phyloP scores from a whole-genome alignment of 75 land plant species.

The Pinus albicaulis region DNA sequence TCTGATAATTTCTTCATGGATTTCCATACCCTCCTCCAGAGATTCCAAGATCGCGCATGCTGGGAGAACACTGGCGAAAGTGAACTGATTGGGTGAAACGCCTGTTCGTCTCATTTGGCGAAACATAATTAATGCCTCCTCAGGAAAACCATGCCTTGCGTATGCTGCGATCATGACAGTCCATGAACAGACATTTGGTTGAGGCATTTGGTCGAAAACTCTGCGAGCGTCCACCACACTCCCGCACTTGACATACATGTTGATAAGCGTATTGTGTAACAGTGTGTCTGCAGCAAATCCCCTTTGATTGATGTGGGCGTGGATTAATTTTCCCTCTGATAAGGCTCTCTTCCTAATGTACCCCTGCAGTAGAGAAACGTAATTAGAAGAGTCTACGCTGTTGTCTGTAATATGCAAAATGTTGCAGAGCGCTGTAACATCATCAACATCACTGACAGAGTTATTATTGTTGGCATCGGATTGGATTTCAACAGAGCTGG shows the following conservation, averaged over 20 bases:
- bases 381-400: no score
- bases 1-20: constrained; percentile 38
- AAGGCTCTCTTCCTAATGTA: no score
- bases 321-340: no score
- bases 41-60: constrained; percentile 31
- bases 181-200: constrained; percentile 50
- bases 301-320: no score
- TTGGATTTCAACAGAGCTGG: no score
- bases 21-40: constrained; percentile 20
- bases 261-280: constrained; percentile 26
- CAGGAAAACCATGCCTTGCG: constrained; percentile 15
- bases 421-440: no score
- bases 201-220: constrained; percentile 44
- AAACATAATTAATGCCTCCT: constrained; percentile 34
- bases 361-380: no score
- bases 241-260: constrained; percentile 31
- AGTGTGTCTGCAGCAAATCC: constrained; percentile 22
- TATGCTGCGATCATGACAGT: constrained; percentile 39
- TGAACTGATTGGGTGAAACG: constrained; percentile 39
- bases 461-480: no score
- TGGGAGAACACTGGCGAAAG: constrained; percentile 49
- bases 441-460: no score
- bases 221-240: constrained; percentile 22
- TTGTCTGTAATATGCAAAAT: no score
- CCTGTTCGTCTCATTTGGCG: constrained; percentile 30